phyloP scores from a whole-genome alignment of 2,329 filamentous ascomycete genomes.

The Phialophora macrospora region DNA sequence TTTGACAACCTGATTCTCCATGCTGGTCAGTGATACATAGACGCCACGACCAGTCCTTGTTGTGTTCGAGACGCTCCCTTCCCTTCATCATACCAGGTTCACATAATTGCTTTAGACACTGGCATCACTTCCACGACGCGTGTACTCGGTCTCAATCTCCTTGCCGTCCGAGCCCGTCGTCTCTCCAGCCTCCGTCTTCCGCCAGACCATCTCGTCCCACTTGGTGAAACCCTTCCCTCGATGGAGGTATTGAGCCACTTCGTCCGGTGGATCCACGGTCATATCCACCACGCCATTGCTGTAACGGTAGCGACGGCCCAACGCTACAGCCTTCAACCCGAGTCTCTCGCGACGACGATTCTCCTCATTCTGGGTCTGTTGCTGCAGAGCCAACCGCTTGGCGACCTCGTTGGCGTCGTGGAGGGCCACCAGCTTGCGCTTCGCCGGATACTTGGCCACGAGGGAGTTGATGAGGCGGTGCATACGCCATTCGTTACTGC shows the following conservation, averaged over 20 bases:
- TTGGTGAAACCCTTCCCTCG: slow-evolving; percentile 10
- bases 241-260: slow-evolving; percentile 15
- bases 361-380: slow-evolving; percentile 33
- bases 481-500: slow-evolving; percentile 27
- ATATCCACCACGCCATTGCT: background rate
- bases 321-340: slow-evolving; percentile 2
- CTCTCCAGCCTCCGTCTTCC: slow-evolving; percentile 24
- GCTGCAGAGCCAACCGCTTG: slow-evolving; percentile 50
- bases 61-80: background rate
- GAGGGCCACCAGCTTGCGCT: slow-evolving; percentile 57
- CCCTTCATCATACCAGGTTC: background rate
- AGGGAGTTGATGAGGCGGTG: slow-evolving; percentile 30
- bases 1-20: background rate
- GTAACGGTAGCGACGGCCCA: background rate
- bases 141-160: slow-evolving; percentile 23
- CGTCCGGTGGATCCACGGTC: slow-evolving; percentile 7
- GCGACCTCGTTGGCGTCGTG: slow-evolving; percentile 67
- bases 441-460: slow-evolving; percentile 30
- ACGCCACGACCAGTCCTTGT: background rate
- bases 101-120: background rate
- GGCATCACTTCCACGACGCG: slow-evolving; percentile 5
- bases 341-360: slow-evolving; percentile 24
- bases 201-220: slow-evolving; percentile 31
- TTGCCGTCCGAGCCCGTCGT: background rate
- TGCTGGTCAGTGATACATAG: background rate